Conservation (phyloP, 495 filamentous ascomycete genomes). For the Clohesyomyces aquaticus region DNA sequence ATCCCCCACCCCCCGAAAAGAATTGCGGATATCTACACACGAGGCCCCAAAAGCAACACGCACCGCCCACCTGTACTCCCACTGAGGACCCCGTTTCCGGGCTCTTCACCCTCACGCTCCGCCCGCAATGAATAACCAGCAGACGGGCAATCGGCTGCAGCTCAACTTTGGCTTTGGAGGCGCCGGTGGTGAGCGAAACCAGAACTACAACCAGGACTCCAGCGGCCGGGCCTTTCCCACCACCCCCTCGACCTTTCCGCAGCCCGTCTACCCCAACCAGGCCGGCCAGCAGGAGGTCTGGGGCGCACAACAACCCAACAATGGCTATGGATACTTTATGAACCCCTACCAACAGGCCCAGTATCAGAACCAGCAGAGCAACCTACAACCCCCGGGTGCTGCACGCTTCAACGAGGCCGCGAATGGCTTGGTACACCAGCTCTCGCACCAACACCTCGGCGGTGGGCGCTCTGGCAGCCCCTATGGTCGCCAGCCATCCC, state of each 20-base stretch:
- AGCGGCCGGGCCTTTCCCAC: conserved; percentile 82
- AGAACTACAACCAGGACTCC: conserved; percentile 40
- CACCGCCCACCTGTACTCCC: conserved; percentile 3
- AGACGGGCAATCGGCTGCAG: conserved; percentile 47
- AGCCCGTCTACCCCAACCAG: conserved; percentile 74
- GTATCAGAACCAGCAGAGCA: conserved; percentile 62
- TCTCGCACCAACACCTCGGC: conserved; percentile 91
- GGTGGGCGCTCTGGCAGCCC: conserved; percentile 63
- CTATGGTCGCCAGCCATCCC: conserved; percentile 71
- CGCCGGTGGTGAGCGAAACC: conserved; percentile 33
- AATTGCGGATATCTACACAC: conserved; percentile 23
- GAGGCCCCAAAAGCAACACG: conserved; percentile 4
- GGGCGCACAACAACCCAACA: conserved; percentile 56
- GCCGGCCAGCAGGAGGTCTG: conserved; percentile 55
- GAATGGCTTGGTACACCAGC: conserved; percentile 88
- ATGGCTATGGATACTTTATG: conserved; percentile 67
- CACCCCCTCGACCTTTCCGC: conserved; percentile 93
- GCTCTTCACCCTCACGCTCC: background rate
- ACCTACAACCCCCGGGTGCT: conserved; percentile 56
- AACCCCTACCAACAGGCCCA: conserved; percentile 60
- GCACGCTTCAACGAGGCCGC: conserved; percentile 61
- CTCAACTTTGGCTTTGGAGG: conserved; percentile 51
- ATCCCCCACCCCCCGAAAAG: conserved; percentile 14
- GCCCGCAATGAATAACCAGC: conserved; percentile 34
- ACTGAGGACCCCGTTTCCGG: conserved; percentile 11